Percentiles rank a stretch among this genome's conserved stretches.
Evolutionary conservation across 805 yeast species (phyloP).

Genomic region (Saccharomycopsis schoenii): DNA sequence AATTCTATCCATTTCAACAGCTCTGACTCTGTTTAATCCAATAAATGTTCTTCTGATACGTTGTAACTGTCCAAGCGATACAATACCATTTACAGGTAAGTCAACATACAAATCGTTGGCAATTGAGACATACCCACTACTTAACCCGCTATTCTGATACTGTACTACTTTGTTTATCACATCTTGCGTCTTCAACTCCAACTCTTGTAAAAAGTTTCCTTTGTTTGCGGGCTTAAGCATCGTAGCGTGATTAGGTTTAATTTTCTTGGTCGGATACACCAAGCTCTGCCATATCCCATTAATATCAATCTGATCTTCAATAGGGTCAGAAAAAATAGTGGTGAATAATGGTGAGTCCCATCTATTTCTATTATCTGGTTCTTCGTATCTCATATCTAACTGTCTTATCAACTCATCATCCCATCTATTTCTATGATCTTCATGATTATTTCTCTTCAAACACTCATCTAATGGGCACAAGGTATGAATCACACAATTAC

Average conservation of each 20-base stretch:
- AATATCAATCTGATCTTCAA: slow-evolving; percentile 32
- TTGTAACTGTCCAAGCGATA: slow-evolving; percentile 70
- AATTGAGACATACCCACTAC: slow-evolving; percentile 39
- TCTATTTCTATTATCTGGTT: slow-evolving; percentile 73
- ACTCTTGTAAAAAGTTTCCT: slow-evolving; percentile 63
- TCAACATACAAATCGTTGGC: slow-evolving; percentile 41
- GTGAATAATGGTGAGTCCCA: slow-evolving; percentile 94
- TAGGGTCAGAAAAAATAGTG: slow-evolving; percentile 41
- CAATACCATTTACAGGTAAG: slow-evolving; percentile 46
- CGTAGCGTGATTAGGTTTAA: slow-evolving; percentile 81
- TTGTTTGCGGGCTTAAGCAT: slow-evolving; percentile 70
- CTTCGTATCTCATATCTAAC: slow-evolving; percentile 80
- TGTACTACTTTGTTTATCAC: slow-evolving; percentile 56
- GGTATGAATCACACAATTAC: slow-evolving; percentile 75
- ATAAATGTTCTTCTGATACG: slow-evolving; percentile 77
- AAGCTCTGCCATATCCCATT: slow-evolving; percentile 60
- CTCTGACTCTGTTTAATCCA: slow-evolving; percentile 69
- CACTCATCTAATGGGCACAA: slow-evolving; percentile 58
- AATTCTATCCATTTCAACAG: slow-evolving; percentile 60
- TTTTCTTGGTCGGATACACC: slow-evolving; percentile 28
- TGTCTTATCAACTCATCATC: slow-evolving; percentile 53
- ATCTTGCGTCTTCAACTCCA: slow-evolving; percentile 61
- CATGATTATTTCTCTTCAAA: slow-evolving; percentile 36
- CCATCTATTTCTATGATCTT: slow-evolving; percentile 41
- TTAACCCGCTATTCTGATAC: slow-evolving; percentile 37